phyloP scores from a whole-genome alignment of 2,329 filamentous ascomycete species.

The Penicillium decumbens region DNA sequence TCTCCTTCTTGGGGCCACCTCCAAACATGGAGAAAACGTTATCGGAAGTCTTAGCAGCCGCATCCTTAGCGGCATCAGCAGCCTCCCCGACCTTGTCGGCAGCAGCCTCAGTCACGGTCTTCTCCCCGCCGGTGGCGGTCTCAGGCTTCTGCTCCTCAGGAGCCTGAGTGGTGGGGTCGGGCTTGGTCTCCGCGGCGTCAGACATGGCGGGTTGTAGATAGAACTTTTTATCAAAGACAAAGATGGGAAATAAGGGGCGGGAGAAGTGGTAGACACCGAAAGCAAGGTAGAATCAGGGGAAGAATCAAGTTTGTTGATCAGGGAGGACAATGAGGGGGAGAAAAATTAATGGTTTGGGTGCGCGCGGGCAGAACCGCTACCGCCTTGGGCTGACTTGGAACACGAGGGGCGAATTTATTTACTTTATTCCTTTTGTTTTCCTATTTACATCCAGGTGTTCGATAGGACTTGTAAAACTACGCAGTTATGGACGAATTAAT shows the following conservation, averaged over 20 bases:
- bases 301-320: constrained; percentile 22
- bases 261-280: constrained; percentile 6
- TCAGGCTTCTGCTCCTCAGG: constrained; percentile 33
- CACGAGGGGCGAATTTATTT: constrained; percentile 8
- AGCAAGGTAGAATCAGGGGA: constrained; percentile 9
- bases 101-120: constrained; percentile 31
- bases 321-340: constrained; percentile 23
- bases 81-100: constrained; percentile 37
- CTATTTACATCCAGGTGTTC: not conserved
- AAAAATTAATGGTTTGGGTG: constrained; percentile 28
- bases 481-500: not conserved
- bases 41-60: constrained; percentile 44
- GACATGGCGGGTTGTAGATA: constrained; percentile 32
- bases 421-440: not conserved
- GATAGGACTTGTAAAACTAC: not conserved
- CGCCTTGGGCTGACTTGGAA: constrained; percentile 15
- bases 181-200: constrained; percentile 42
- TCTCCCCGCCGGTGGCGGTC: constrained; percentile 32
- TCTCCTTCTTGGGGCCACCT: constrained; percentile 93
- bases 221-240: constrained; percentile 6
- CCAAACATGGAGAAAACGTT: constrained; percentile 97
- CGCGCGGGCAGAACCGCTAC: constrained; percentile 22
- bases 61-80: constrained; percentile 36
- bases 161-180: constrained; percentile 41
- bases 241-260: constrained; percentile 3